Conservation (phyloP, 257 asterid genomes). For the Ilex aquifolium region DNA sequence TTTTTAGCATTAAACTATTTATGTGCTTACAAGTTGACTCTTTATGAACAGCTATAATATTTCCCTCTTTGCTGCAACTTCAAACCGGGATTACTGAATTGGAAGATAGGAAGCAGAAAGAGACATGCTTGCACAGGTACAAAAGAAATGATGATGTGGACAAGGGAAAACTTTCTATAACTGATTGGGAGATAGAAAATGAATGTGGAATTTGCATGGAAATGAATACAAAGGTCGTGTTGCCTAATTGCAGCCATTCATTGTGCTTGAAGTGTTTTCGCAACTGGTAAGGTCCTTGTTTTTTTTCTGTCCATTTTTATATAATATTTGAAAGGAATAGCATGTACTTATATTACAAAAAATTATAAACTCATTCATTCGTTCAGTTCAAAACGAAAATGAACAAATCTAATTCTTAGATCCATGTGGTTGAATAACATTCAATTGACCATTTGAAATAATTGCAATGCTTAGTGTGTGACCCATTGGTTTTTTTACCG, state of each 20-base stretch:
- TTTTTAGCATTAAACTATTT: neutral
- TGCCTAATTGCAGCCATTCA: slow-evolving; percentile 31
- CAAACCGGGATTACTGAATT: slow-evolving; percentile 33
- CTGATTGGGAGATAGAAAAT: slow-evolving; percentile 27
- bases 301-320: neutral
- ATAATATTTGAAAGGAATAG: no score
- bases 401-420: no score
- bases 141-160: slow-evolving; percentile 1
- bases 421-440: no score
- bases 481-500: no score
- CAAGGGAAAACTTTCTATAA: slow-evolving; percentile 18
- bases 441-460: no score
- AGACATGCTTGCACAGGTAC: slow-evolving; percentile 23
- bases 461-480: no score
- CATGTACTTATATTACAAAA: no score
- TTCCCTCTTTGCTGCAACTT: slow-evolving; percentile 33
- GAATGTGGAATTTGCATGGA: slow-evolving; percentile 41
- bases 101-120: slow-evolving; percentile 30
- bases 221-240: slow-evolving; percentile 20
- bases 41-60: slow-evolving; percentile 19
- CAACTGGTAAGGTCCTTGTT: slow-evolving; percentile 21
- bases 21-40: neutral
- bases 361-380: no score
- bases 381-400: no score
- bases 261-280: slow-evolving; percentile 25